Evolutionary conservation across 495 filamentous ascomycete species (phyloP).

Genomic region (Amorphotheca resinae): DNA sequence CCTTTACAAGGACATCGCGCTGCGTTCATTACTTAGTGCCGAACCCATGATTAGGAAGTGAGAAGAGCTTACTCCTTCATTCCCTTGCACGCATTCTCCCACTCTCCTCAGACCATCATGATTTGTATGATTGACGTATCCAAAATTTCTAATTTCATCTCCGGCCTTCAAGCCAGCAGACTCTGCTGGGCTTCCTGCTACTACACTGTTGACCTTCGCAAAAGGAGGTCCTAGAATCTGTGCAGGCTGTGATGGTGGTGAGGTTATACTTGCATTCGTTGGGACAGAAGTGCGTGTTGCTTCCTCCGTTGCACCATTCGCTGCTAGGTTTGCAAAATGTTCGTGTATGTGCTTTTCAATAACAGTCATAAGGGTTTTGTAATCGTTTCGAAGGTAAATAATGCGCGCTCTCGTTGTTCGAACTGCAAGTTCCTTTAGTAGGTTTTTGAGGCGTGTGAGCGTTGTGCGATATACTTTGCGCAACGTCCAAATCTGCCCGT

Average conservation of each 20-base stretch:
- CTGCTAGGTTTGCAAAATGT: slow-evolving; percentile 44
- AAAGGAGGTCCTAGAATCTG: slow-evolving; percentile 53
- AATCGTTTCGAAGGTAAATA: slow-evolving; percentile 82
- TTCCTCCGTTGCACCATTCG: slow-evolving; percentile 8
- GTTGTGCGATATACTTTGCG: slow-evolving; percentile 53
- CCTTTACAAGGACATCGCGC: slow-evolving; percentile 58
- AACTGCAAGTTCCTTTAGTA: slow-evolving; percentile 36
- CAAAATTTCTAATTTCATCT: slow-evolving; percentile 78
- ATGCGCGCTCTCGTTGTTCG: slow-evolving; percentile 84
- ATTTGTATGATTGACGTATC: slow-evolving; percentile 65
- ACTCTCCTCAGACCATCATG: slow-evolving; percentile 78
- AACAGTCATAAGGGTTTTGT: slow-evolving; percentile 71
- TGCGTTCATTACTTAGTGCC: slow-evolving; percentile 22
- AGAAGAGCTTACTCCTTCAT: slow-evolving; percentile 65
- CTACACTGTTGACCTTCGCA: slow-evolving; percentile 81
- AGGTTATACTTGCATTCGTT: slow-evolving; percentile 16
- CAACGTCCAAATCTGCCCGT: slow-evolving; percentile 85
- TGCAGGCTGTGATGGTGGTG: slow-evolving; percentile 1
- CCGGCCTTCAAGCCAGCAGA: slow-evolving; percentile 70
- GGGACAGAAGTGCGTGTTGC: not conserved
- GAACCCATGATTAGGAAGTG: not conserved
- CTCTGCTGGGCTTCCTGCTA: slow-evolving; percentile 65
- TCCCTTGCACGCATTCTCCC: slow-evolving; percentile 69
- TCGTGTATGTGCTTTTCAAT: slow-evolving; percentile 77
- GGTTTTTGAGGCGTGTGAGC: not conserved